phyloP scores from a whole-genome alignment of 768 basidiomycete genomes.

The Tulasnella calospora region DNA sequence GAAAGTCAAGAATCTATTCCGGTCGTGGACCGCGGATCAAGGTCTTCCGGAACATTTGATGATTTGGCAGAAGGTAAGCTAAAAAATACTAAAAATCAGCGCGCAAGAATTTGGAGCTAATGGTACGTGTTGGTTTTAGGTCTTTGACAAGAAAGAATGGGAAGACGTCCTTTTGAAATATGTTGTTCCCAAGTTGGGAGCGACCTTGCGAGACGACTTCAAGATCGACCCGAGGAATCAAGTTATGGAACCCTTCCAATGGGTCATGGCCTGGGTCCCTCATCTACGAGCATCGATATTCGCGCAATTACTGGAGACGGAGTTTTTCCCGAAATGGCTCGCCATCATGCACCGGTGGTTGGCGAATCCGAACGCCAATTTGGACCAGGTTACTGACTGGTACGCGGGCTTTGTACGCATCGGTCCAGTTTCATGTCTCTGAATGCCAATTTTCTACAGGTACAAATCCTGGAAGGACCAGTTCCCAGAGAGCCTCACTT shows the following conservation, averaged over 20 bases:
- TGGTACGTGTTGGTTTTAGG: conserved; percentile 38
- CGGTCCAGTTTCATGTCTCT: no score
- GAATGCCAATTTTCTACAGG: conserved; percentile 30
- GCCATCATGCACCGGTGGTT: conserved; percentile 90
- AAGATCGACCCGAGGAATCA: conserved; percentile 86
- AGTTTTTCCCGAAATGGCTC: conserved; percentile 98
- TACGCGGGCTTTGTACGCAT: conserved; percentile 40
- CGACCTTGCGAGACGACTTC: conserved; percentile 77
- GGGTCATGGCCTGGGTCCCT: conserved; percentile 69
- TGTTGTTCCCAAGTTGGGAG: conserved; percentile 85
- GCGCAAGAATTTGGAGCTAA: neutral
- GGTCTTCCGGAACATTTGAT: conserved; percentile 68
- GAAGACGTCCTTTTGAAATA: conserved; percentile 86
- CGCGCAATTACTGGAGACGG: conserved; percentile 76
- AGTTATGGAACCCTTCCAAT: conserved; percentile 73
- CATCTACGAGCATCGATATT: conserved; percentile 73
- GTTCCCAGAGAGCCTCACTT: conserved; percentile 68
- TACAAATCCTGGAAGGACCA: conserved; percentile 71
- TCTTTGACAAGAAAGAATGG: conserved; percentile 81
- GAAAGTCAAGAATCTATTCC: conserved; percentile 73
- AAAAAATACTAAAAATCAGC: neutral
- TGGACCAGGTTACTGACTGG: conserved; percentile 92
- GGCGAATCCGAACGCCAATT: conserved; percentile 77
- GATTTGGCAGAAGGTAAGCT: conserved; percentile 74
- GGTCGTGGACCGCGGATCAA: conserved; percentile 68